Evolutionary conservation across 2,329 filamentous ascomycete species (phyloP).

Genomic region (Gaeumannomyces tritici): DNA sequence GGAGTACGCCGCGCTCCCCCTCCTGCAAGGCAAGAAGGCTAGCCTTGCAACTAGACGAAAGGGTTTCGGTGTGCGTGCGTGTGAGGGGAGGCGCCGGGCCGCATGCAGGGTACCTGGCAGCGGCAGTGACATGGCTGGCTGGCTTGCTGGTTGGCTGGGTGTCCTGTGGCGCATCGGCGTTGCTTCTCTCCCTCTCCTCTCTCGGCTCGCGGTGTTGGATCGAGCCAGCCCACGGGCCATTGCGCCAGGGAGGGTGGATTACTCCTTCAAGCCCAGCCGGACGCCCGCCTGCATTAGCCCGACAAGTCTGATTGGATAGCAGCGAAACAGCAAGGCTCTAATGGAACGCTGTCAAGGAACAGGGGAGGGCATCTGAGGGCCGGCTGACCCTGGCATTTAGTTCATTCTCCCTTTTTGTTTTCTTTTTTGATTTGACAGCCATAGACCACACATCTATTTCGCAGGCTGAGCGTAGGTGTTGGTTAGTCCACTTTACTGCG

Average conservation of each 20-base stretch:
- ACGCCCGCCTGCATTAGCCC: constrained; percentile 10
- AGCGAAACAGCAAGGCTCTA: constrained; percentile 11
- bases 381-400: not conserved
- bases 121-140: too few relatives aligned
- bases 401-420: not conserved
- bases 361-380: not conserved
- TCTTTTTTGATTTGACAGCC: not conserved
- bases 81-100: too few relatives aligned
- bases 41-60: too few relatives aligned
- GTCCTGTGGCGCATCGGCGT: not conserved
- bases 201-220: not conserved
- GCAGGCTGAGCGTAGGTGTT: too few relatives aligned
- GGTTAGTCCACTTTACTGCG: too few relatives aligned
- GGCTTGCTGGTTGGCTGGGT: not conserved
- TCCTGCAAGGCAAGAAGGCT: not conserved
- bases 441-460: too few relatives aligned
- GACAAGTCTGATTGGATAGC: constrained; percentile 18
- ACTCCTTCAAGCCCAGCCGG: constrained; percentile 7
- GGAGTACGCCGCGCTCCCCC: not conserved
- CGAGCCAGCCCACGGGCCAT: not conserved
- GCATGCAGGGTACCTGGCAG: not conserved
- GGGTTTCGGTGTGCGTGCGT: not conserved
- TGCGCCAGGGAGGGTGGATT: not conserved
- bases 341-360: not conserved
- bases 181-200: not conserved